Evolutionary conservation across 2,329 filamentous ascomycete genomes (phyloP), one percentile per base, ranked within the genome.

Genomic region (Fusarium citri): DNA sequence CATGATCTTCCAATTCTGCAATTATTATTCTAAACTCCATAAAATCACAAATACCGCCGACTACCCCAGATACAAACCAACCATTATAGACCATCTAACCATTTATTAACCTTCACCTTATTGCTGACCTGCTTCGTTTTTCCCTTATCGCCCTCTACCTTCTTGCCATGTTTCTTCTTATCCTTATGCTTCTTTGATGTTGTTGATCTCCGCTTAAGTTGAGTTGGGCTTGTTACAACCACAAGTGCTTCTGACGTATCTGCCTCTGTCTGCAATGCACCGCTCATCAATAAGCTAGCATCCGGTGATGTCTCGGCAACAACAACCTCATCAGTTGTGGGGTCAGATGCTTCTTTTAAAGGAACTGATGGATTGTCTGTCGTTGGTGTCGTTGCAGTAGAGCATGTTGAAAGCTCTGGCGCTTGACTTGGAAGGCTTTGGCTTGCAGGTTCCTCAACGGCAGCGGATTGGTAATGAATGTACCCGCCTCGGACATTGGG

Each of bases 401-500:
- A 70, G 34, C 55, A 68, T 28, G 54, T 42, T 28, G 64, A 71
- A 12, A 67, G 51, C 18, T 59, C 66, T 5, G 58, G 46, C 11
- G 42, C 28, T 12, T 66, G 65, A 6, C 22, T 41, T 2, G 54
- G 26, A 16, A 48, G 20, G 3, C 41, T 31, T 12, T 48, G 53
- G 18, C 23, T 61, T 20, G 43, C 40, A 5, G 30, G 10, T 2
- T 60, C 70, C 25, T 64, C 59, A 34, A 71, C 20, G 45, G 64
- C 48, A 40, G 63, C 54, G 37, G 72, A 75, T 28, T 75, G 64
- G 28, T 75, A 75, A 37, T 74, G 73, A 11, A 75, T 64, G 8
- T 64, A 74, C 20, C 62, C 50, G 10, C 70, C 72, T n/a, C 48
- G 56, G 9, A 58, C 34, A 18, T 73, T 60, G 11, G 54, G 60